Base-by-base conservation (phyloP, 1,139 yeast species). In the Debaryomyces subglobosus region DNA sequence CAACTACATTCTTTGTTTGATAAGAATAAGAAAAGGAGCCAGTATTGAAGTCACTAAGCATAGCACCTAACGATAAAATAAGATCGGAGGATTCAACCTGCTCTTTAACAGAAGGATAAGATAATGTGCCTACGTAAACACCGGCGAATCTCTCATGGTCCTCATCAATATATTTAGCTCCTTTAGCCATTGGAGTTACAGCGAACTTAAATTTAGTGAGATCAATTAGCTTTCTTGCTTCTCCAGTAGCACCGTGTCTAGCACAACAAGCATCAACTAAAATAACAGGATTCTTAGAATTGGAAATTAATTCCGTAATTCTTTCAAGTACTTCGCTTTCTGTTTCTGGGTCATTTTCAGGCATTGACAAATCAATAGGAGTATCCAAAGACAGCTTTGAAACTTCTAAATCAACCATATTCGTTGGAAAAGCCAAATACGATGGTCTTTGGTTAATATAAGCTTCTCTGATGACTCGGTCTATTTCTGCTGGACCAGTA, bases 11-110 rank as follows among this genome's bases (percentile, higher is more conserved):
- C 49, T 64, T 68, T 23, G 74, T 67, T 51, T 61, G 64, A 51
- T 67, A 67, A 7, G 73, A 66, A 53, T 71, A 72, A 3, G 74
- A 68, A 53, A 72, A 72, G 3, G 74, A 64, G 13, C 76, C 76
- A 9, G 77, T 72, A 55, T 70, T 71, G 61, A 71, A 71, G 54
- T 71, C 76, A 46, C 71, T 66, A 49, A 71, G 63, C 52, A 72
- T 58, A 4, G 74, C 76, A 45, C 74, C 74, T 30, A 67, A 53
- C 4, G 72, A 68, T 23, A 69, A 52, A 12, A 69, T 61, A 52
- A 69, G 62, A 49, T 69, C 74, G 0, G 72, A 55, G 8, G 51
- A 43, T 51, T 69, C 74, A 27, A 69, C 72, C 3, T 61, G 58
- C 30, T 62, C 58, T 49, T 66, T 67, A 15, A 68, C 71, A 7